Base-by-base conservation (phyloP, 2,329 filamentous ascomycete genomes). In the Aspergillus pseudonomiae region DNA sequence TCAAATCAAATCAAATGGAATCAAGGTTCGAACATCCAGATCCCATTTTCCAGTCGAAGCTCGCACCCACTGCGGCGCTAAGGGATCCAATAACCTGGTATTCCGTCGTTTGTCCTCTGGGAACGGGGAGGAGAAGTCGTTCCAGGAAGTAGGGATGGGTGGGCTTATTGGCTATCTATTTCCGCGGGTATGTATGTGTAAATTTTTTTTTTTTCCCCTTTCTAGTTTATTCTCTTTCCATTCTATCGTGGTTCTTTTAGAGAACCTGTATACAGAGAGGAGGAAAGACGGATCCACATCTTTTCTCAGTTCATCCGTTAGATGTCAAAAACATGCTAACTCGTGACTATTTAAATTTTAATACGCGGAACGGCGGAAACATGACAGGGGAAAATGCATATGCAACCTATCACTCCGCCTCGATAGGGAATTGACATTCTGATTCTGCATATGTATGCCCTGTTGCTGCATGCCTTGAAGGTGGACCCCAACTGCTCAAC, bases 331-430 rank as follows among this genome's bases (percentile, higher is more conserved):
- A 45, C 43, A 19, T 16, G 43, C 43, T 46, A 48, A 28, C 45
- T 43, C 46, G 30, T 52, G 41, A 59, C 46, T 53, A 59, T 59
- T 53, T 53, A 59, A 59, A 53, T 30, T 43, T 59, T 50, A 59
- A 59, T 59, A 43, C 52, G 57, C 57, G 57, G 57, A 59, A 58
- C 39, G 30, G 45, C 56, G 56, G 56, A 14, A 58, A 59, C 46
- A 59, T 59, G 57, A 59, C 57, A 59, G 57, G 57, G 57, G 57
- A 6, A 26, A 26, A 28, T 21, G 21, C 21, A 48, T 19, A 28
- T 28, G 45, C 24, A 48, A 48, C 45, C 45, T 48, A 26, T 48
- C 45, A 26, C 43, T 45, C 19, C 19, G n/a, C 19, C n/a, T 30
- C 16, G 30, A 36, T 26, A 11, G 34, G 34, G 57, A 32, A 59